Base-by-base conservation (phyloP, 441 rosid genomes). In the Bocquillonia castaneifolia region DNA sequence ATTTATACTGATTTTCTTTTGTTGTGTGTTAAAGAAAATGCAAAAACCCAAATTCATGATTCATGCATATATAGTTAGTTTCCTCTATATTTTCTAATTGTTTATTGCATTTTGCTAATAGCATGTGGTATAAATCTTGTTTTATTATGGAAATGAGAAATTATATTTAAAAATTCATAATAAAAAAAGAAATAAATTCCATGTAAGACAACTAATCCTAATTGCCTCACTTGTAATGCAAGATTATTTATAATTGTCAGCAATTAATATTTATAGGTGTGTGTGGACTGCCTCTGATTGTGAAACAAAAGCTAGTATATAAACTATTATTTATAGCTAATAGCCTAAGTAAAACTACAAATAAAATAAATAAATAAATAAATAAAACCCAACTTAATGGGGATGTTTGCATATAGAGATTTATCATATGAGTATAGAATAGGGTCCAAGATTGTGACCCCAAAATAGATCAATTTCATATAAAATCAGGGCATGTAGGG, bases 401-500 rank as follows among this genome's bases (percentile, higher is more conserved):
- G 10, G 34, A 48, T 31, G 17, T 50, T n/a, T 18, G 26, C 0
- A 31, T 14, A 34, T 26, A 25, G 45, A 51, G 54, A 42, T 36
- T 36, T 36, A 36, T 36, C 9, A n/a, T n/a, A n/a, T n/a, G n/a
- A n/a, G n/a, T 42, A 44, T 52, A 65, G 58, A 28, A 47, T 57
- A 64, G 67, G 73, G 66, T 26, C 60, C 36, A 59, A 20, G 28
- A 50, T 20, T 50, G 54, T 28, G 65, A 51, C 50, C 63, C 68
- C 31, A 58, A 14, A 56, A 14, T 54, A 36, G 54, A 48, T 40
- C 54, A 13, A 7, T 23, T 36, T 52, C 53, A 15, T 50, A 52
- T 56, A 53, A 59, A 64, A 42, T 55, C 47, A 22, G n/a, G 34
- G 36, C 36, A 26, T 56, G 55, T 51, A 62, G 75, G 64, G 45